Evolutionary conservation across 2,329 filamentous ascomycete species (phyloP), one percentile per base, ranked within the genome.

Genomic region (Pleurostoma richardsiae): DNA sequence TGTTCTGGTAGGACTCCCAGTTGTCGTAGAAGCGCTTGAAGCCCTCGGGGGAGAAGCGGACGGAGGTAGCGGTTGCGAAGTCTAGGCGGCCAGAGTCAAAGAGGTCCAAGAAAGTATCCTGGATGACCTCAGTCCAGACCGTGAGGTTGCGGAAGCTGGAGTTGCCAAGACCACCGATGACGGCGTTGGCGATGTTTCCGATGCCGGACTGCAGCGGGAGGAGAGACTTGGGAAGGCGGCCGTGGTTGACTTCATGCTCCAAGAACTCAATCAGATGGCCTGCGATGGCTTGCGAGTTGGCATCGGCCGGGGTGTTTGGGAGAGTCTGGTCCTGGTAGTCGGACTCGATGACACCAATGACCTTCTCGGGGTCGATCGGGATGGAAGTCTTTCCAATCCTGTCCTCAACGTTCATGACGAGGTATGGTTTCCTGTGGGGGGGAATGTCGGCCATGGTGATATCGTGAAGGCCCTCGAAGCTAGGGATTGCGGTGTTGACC

Each of bases 111-210:
- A 95, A 95, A 27, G 87, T 90, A 65, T 95, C 90, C 71, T 95
- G 90, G 48, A 95, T 82, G 42, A 95, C 90, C 69, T 95, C 90
- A 28, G 90, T 95, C 90, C 90, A 95, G 38, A 95, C 90, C 64
- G 87, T 90, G 48, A 96, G 79, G 71, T 95, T 88, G 62, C 82
- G 80, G 76, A 95, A 95, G 65, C 91, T 85, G 54, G 87, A 88
- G 50, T 86, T 80, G 54, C 83, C 80, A 47, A 95, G 80, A 10
- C 90, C 90, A 50, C 90, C 89, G 49, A 95, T 83, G 52, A 95
- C 90, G 36, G 90, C 90, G 66, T 95, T 95, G 67, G 90, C 90
- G 56, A 95, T 95, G 72, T 95, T 95, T 53, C 90, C 90, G 56
- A 95, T 95, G 40, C 90, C 90, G 8, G 86, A 91, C 67, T 95